Conservation (phyloP, 2,329 filamentous ascomycete species). For the Fusarium clavum region DNA sequence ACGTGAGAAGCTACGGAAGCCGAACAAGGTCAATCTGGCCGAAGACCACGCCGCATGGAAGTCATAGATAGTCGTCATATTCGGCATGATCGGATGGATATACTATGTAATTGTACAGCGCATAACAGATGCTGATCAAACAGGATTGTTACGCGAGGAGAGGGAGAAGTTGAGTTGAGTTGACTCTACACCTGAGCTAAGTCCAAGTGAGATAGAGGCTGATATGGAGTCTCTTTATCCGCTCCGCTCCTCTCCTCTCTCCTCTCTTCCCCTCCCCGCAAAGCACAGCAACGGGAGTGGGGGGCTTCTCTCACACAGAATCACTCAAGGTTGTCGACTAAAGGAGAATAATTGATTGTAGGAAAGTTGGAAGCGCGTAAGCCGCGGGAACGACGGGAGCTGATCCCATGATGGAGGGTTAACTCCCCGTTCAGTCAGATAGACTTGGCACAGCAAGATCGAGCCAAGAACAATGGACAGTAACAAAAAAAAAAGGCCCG, state of each 20-base stretch:
- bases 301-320: conserved; percentile 1
- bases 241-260: conserved; percentile 4
- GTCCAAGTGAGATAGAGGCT: conserved; percentile 13
- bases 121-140: neutral
- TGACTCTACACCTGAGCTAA: neutral
- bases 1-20: conserved; percentile 19
- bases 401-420: conserved; percentile 25
- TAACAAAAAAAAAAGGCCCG: conserved; percentile 21
- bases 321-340: neutral
- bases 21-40: conserved; percentile 5
- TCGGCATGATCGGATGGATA: neutral
- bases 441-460: conserved; percentile 2
- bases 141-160: conserved; percentile 10
- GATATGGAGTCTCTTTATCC: conserved; percentile 25
- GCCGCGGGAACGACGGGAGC: conserved; percentile 22
- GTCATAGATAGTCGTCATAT: neutral
- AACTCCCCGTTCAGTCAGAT: neutral
- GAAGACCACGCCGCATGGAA: conserved; percentile 11
- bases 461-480: conserved; percentile 6
- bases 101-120: neutral
- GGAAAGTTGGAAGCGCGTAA: conserved; percentile 38
- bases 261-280: conserved; percentile 6
- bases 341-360: neutral
- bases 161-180: neutral
- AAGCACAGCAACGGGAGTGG: conserved; percentile 8